Base-by-base conservation (phyloP, 768 basidiomycete species). In the Lactifluus rugatus region DNA sequence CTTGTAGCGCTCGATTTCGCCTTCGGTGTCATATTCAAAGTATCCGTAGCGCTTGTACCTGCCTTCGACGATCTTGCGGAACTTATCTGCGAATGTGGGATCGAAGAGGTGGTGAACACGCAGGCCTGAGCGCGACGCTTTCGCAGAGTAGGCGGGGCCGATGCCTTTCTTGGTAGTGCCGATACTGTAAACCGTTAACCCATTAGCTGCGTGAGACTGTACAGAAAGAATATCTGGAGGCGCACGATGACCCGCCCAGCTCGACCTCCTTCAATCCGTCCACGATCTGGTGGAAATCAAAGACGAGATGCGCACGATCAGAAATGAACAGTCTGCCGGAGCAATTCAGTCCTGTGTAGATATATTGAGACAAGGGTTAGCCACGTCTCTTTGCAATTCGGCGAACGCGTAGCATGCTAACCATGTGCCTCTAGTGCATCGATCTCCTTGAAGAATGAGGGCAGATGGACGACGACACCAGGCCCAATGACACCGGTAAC, bases 231-330 rank as follows among this genome's bases (percentile, higher is more conserved):
- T 66, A 42, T 64, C 23, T 42, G n/a, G 46, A 39, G 51, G 25
- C 52, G 52, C 37, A 85, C 85, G 86, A 89, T 1, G 84, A 85
- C 9, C 91, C 89, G 23, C 96, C 96, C 23, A 98, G 81, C 70
- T 98, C 96, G 39, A 93, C 91, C 71, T 99, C 96, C 71, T 98
- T 99, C 67, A 99, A 75, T 5, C 96, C 96, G 69, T 99, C 96
- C 28, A 98, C 96, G 67, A 98, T 97, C 75, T 99, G 96, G 73
- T 99, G 96, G 72, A 99, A 98, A 70, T 98, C 96, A 68, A 99
- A 93, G 34, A 99, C 96, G 60, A 99, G 84, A 62, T 95, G 92
- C 3, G 96, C 92, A 62, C 96, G 86, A 73, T 98, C 93, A 25
- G 95, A 98, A 65, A 99, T 78, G 70, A 96, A 88, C 19, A 99